Evolutionary conservation across 2,329 filamentous ascomycete genomes (phyloP).

Genomic region (Phialophora verrucosa): DNA sequence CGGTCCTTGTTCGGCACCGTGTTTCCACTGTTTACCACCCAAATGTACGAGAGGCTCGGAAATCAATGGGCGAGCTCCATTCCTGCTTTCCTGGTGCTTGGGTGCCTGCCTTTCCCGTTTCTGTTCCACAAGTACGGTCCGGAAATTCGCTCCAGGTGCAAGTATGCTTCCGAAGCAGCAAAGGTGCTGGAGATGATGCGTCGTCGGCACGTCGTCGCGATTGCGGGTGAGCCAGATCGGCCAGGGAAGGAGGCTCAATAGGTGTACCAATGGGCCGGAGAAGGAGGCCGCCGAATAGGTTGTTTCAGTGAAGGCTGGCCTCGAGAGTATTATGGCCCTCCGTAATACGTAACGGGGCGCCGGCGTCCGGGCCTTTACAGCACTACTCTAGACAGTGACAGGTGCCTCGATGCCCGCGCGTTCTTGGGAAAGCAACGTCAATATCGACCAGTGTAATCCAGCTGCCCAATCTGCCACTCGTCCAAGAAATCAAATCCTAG

Average conservation of each 20-base stretch:
- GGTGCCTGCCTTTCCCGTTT: constrained; percentile 50
- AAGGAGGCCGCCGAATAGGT: no score
- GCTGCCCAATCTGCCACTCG: constrained; percentile 40
- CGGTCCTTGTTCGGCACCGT: constrained; percentile 54
- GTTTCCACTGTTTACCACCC: constrained; percentile 55
- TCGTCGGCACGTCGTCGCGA: constrained; percentile 37
- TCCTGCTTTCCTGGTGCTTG: constrained; percentile 53
- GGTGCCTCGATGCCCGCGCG: no score
- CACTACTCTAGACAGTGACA: no score
- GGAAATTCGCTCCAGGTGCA: constrained; percentile 61
- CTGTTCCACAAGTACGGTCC: constrained; percentile 35
- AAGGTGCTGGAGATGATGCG: constrained; percentile 27
- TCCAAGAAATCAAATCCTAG: constrained; percentile 40
- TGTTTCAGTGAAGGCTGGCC: no score
- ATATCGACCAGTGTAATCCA: constrained; percentile 37
- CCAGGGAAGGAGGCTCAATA: constrained; percentile 35
- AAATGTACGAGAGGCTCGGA: constrained; percentile 52
- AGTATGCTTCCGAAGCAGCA: constrained; percentile 30
- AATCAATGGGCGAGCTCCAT: constrained; percentile 56
- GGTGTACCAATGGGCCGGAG: not conserved
- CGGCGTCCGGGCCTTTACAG: no score
- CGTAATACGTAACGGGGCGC: no score
- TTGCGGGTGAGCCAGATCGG: constrained; percentile 35
- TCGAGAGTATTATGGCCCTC: no score
- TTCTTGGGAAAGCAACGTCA: constrained; percentile 7